phyloP scores from a whole-genome alignment of 1,284 basidiomycete species.

The Puccinia polysora region DNA sequence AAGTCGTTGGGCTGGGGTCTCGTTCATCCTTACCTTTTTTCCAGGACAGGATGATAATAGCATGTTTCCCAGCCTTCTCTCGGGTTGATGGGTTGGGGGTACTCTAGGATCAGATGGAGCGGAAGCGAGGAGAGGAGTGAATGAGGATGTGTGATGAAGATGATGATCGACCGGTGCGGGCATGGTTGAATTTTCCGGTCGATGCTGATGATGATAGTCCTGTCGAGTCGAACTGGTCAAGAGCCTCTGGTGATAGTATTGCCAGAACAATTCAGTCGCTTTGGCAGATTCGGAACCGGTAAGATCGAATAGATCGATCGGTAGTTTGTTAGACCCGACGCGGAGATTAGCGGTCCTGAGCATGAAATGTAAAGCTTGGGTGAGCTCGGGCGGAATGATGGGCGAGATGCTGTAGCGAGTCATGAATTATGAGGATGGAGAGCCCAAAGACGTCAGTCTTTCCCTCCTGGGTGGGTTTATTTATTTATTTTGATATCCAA shows the following conservation, averaged over 20 bases:
- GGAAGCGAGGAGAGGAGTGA: too few species aligned
- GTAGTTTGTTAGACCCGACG: neutral
- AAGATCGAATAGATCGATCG: slow-evolving; percentile 35
- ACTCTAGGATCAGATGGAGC: too few species aligned
- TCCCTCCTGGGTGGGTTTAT: neutral
- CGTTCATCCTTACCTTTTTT: slow-evolving; percentile 79
- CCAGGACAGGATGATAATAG: slow-evolving; percentile 89
- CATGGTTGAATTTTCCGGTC: neutral
- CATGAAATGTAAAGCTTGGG: neutral
- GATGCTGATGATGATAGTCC: neutral
- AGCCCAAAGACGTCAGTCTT: neutral
- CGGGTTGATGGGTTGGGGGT: too few species aligned
- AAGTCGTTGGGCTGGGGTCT: slow-evolving; percentile 16
- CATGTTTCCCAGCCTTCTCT: slow-evolving; percentile 69
- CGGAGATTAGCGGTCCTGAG: neutral
- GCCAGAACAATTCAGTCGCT: slow-evolving; percentile 12
- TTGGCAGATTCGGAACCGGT: slow-evolving; percentile 5
- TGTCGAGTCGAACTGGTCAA: neutral
- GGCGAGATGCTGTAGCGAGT: slow-evolving; percentile 25
- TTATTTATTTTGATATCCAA: neutral
- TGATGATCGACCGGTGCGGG: too few species aligned
- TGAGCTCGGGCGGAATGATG: slow-evolving; percentile 29
- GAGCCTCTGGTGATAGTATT: slow-evolving; percentile 17
- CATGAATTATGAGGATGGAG: neutral
- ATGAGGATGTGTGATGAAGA: too few species aligned